Conservation (phyloP, 202 grass and related monocot species). For the Hordeum pubiflorum region DNA sequence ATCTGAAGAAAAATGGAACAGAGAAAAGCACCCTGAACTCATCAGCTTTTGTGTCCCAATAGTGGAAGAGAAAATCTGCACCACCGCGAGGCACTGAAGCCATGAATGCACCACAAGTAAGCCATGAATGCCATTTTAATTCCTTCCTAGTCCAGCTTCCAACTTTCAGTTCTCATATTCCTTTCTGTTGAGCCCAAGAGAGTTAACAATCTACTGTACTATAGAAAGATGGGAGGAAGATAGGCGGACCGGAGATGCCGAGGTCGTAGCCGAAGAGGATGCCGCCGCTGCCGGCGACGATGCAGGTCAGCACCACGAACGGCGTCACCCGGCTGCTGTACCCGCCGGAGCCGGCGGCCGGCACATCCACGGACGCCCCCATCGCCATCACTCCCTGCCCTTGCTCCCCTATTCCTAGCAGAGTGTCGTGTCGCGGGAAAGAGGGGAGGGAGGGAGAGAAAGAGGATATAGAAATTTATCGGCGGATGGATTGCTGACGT, state of each 20-base stretch:
- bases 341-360: background rate
- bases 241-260: slow-evolving; percentile 58
- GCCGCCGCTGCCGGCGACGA: slow-evolving; percentile 82
- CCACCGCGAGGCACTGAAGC: background rate
- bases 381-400: slow-evolving; percentile 23
- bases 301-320: slow-evolving; percentile 71
- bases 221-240: background rate
- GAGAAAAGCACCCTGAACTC: background rate
- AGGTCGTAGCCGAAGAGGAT: slow-evolving; percentile 97
- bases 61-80: background rate
- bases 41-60: background rate
- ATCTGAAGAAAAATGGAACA: background rate
- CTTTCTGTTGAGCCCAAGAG: background rate
- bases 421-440: background rate
- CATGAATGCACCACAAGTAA: background rate
- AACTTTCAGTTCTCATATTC: background rate
- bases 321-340: slow-evolving; percentile 64
- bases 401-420: background rate
- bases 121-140: background rate
- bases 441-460: background rate
- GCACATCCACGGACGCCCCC: background rate
- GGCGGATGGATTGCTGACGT: background rate
- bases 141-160: background rate
- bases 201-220: background rate
- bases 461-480: background rate